A percentile compares a stretch with the other conserved stretches of the same genome.
Conservation (phyloP, 495 filamentous ascomycete genomes). For the Hypomontagnella submonticulosa region DNA sequence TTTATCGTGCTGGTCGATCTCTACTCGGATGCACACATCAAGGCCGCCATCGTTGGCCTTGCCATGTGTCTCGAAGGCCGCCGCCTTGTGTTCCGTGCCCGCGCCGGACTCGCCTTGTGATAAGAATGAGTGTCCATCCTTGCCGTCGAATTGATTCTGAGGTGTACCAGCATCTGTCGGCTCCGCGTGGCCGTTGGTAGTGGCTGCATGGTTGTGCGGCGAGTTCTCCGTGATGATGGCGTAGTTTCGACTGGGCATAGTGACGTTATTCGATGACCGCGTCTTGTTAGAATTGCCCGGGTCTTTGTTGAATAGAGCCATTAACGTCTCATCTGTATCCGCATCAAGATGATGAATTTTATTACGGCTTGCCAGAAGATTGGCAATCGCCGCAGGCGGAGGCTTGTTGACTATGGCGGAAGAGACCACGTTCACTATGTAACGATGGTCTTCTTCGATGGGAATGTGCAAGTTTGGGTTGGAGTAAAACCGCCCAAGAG, state of each 20-base stretch:
- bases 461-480: slow-evolving; percentile 81
- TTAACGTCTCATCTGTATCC: slow-evolving; percentile 87
- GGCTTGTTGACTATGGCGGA: slow-evolving; percentile 96
- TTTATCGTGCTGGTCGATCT: slow-evolving; percentile 73
- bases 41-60: slow-evolving; percentile 68
- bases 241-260: slow-evolving; percentile 92
- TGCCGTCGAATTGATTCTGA: slow-evolving; percentile 47
- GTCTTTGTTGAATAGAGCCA: slow-evolving; percentile 85
- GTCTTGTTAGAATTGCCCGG: slow-evolving; percentile 77
- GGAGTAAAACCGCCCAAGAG: slow-evolving; percentile 93
- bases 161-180: slow-evolving; percentile 5
- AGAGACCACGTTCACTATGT: slow-evolving; percentile 91
- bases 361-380: slow-evolving; percentile 84
- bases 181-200: slow-evolving; percentile 31
- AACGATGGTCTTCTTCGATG: slow-evolving; percentile 88
- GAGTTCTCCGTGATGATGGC: slow-evolving; percentile 80
- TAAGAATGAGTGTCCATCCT: slow-evolving; percentile 73
- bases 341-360: slow-evolving; percentile 91
- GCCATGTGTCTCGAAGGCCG: slow-evolving; percentile 62
- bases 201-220: slow-evolving; percentile 50
- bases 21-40: slow-evolving; percentile 75
- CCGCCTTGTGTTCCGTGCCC: slow-evolving; percentile 73
- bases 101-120: slow-evolving; percentile 71
- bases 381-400: slow-evolving; percentile 86
- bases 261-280: slow-evolving; percentile 76